Conservation (phyloP, 2,329 filamentous ascomycete species). For the Aspergillus pseudoviridinutans region DNA sequence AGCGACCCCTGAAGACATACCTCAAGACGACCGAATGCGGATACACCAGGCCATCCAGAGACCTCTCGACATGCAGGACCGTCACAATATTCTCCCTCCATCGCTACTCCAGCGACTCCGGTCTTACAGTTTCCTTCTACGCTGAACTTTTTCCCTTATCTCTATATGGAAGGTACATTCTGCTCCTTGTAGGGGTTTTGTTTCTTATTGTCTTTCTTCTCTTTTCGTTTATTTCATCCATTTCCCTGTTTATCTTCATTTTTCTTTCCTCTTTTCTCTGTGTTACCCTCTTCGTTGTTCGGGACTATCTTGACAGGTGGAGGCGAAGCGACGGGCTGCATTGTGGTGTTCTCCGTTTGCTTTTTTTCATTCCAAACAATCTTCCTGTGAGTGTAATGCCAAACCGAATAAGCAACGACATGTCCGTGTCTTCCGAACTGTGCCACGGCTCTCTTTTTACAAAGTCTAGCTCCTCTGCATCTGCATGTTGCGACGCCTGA, state of each 20-base stretch:
- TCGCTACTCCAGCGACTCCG: constrained; percentile 18
- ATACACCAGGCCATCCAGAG: constrained; percentile 16
- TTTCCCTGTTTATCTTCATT: constrained; percentile 11
- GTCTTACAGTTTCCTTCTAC: constrained; percentile 10
- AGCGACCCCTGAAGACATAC: constrained; percentile 26
- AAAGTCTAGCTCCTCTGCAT: not conserved
- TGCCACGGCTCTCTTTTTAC: not conserved
- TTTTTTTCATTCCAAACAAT: constrained; percentile 16
- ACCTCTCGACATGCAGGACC: constrained; percentile 19
- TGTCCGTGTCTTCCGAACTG: constrained; percentile 16
- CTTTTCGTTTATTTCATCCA: constrained; percentile 6
- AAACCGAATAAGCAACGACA: constrained; percentile 28
- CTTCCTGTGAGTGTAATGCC: constrained; percentile 28
- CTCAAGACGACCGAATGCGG: constrained; percentile 22
- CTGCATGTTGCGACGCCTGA: not conserved
- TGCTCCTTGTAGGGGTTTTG: constrained; percentile 19
- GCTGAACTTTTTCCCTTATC: constrained; percentile 15
- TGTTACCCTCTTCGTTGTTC: constrained; percentile 7
- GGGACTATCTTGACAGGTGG: constrained; percentile 20
- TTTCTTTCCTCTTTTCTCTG: constrained; percentile 4
- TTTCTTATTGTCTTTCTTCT: constrained; percentile 11
- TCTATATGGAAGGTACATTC: constrained; percentile 26
- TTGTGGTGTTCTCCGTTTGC: constrained; percentile 26
- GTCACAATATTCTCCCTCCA: constrained; percentile 16
- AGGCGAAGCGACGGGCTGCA: constrained; percentile 27